Evolutionary conservation across 2,329 filamentous ascomycete genomes (phyloP).

Genomic region (Colletotrichum euphorbiae): DNA sequence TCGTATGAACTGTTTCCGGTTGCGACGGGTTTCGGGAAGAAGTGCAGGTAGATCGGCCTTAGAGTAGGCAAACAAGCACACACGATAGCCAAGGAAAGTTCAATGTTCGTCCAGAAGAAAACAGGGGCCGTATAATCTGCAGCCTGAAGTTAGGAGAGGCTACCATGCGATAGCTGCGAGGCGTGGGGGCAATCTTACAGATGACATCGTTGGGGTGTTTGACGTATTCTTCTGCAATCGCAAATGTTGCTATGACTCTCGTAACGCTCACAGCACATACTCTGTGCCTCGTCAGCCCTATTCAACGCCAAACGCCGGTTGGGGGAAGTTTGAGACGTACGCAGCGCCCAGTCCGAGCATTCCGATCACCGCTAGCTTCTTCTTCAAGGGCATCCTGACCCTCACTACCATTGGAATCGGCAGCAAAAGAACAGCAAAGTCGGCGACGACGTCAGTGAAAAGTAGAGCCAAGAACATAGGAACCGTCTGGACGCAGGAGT

Average conservation of each 20-base stretch:
- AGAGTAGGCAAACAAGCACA: slow-evolving; percentile 54
- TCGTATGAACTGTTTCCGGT: slow-evolving; percentile 26
- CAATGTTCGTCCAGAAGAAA: slow-evolving; percentile 54
- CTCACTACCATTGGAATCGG: slow-evolving; percentile 45
- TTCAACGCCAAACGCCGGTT: background rate
- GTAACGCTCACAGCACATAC: slow-evolving; percentile 38
- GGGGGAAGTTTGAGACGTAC: slow-evolving; percentile 29
- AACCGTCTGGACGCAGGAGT: slow-evolving; percentile 42
- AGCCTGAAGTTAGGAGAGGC: background rate
- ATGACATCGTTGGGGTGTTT: slow-evolving; percentile 43
- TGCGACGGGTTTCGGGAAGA: slow-evolving; percentile 21
- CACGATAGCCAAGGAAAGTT: slow-evolving; percentile 54
- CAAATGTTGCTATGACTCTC: slow-evolving; percentile 42
- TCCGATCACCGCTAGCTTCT: slow-evolving; percentile 44
- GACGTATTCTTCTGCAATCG: slow-evolving; percentile 41
- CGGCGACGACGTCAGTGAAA: slow-evolving; percentile 42
- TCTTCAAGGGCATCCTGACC: slow-evolving; percentile 43
- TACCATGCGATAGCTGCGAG: too few relatives aligned
- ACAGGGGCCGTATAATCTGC: slow-evolving; percentile 45
- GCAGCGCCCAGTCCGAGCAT: slow-evolving; percentile 45
- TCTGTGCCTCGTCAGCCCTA: background rate
- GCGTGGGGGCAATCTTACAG: slow-evolving; percentile 37
- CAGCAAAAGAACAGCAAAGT: slow-evolving; percentile 44
- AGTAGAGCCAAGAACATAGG: slow-evolving; percentile 43
- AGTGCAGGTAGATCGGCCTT: slow-evolving; percentile 46